A percentile compares a stretch with the other conserved stretches of the same genome.
These are phyloP conservation scores for Candida gorgasii DNA, from an alignment of 805 yeast genomes.

Conservation along the genomic window DNA sequence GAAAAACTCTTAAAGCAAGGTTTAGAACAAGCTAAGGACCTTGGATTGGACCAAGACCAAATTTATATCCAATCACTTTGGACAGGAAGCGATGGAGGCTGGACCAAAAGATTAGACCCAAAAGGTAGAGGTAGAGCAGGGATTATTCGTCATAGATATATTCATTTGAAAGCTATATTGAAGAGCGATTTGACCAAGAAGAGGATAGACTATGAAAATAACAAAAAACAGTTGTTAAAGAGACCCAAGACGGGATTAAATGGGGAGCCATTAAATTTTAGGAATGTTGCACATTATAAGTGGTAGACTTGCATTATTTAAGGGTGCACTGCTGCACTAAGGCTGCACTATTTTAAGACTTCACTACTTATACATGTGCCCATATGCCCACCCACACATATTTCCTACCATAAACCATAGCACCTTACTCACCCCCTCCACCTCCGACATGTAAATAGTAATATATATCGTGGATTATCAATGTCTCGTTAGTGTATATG, in stretches of 20 bases:
- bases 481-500: constrained; percentile 10
- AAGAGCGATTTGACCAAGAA: constrained; percentile 64
- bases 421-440: no score
- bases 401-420: no score
- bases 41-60: constrained; percentile 59
- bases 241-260: constrained; percentile 56
- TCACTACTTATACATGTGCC: background rate
- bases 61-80: constrained; percentile 79
- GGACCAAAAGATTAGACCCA: constrained; percentile 69
- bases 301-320: constrained; percentile 27
- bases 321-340: background rate
- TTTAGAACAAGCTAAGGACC: constrained; percentile 60
- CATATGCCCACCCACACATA: no score
- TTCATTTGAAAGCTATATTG: constrained; percentile 78
- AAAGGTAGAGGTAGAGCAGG: constrained; percentile 94
- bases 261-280: constrained; percentile 45
- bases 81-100: constrained; percentile 87
- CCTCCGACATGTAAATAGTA: no score
- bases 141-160: constrained; percentile 68
- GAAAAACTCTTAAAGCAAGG: constrained; percentile 75
- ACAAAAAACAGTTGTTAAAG: constrained; percentile 45
- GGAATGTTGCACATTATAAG: constrained; percentile 41
- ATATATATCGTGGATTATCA: constrained; percentile 1
- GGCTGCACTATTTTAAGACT: background rate
- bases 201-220: constrained; percentile 61